Evolutionary conservation across 225 moss, liverwort and hornwort species (phyloP), one percentile per base, ranked within the genome.

Genomic region (Asterella californica): DNA sequence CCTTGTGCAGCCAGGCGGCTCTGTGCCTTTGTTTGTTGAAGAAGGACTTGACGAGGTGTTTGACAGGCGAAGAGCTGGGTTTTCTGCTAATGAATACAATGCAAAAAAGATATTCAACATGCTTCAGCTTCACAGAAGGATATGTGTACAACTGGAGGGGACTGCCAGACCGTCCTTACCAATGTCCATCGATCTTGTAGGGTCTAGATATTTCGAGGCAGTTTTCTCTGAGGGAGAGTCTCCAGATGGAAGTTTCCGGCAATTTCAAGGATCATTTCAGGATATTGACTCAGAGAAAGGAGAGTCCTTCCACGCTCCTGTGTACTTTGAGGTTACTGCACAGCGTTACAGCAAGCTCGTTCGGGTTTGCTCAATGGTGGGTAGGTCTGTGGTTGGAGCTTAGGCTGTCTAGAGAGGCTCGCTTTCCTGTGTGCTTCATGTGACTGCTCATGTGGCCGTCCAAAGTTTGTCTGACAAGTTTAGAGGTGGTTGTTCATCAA

Each of bases 341-440:
- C 96, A 96, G 76, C 91, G 91, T 46, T 94, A 94, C 75, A 96
- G 94, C 92, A 96, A 96, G 92, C 88, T 96, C 85, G 88, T 96
- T 77, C 92, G 94, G 76, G 83, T 96, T 79, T 96, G 84, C 85
- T 96, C 96, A 52, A 94, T 91, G 83, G 96, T 96, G 79, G 82
- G 92, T 86, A 30, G 49, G 27, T 11, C 72, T 49, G 5, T 48
- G 29, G 27, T 72, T 24, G 24, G 19, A 72, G 11, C 38, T 72
- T 70, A 2, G 57, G 19, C 22, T 65, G 32, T 65, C 15, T n/a
- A 7, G 42, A 42, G 7, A 42, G 42, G 32, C 11, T 24, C 12
- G 65, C 33, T 14, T 65, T 65, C 65, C 11, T 52, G 14, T 19
- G 19, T 21, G 57, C 57, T 22, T 30, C 27, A 18, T 33, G 32